phyloP scores from a whole-genome alignment of 2,329 filamentous ascomycete species.

The Fusarium agapanthi region DNA sequence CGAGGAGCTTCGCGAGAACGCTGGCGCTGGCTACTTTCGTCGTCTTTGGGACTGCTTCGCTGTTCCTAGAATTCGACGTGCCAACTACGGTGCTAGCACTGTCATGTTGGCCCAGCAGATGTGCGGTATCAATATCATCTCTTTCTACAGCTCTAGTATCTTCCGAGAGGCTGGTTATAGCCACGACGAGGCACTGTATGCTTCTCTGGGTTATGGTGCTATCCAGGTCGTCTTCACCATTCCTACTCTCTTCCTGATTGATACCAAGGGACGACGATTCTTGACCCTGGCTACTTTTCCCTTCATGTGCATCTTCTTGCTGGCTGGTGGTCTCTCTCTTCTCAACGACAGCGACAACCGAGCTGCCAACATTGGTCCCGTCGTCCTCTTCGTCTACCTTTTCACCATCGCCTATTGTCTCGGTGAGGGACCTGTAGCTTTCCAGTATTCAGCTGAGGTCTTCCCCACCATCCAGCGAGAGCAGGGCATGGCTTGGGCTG shows the following conservation, averaged over 20 bases:
- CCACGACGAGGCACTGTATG: conserved; percentile 5
- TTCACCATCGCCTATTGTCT: conserved; percentile 73
- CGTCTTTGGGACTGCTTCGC: conserved; percentile 71
- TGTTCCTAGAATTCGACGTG: conserved; percentile 72
- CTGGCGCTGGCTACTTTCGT: conserved; percentile 52
- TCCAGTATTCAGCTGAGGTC: conserved; percentile 70
- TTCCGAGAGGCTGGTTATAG: not conserved
- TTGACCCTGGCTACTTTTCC: conserved; percentile 15
- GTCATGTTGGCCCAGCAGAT: conserved; percentile 84
- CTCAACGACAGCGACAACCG: not conserved
- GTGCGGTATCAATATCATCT: conserved; percentile 67
- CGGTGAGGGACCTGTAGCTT: conserved; percentile 70
- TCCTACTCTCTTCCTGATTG: conserved; percentile 23
- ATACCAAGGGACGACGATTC: conserved; percentile 18
- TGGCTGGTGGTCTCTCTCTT: conserved; percentile 1
- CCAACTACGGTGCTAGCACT: conserved; percentile 77
- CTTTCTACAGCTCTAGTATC: conserved; percentile 25
- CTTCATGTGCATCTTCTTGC: conserved; percentile 17
- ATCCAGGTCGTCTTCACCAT: conserved; percentile 24
- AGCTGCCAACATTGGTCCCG: not conserved
- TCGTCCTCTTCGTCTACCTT: conserved; percentile 66
- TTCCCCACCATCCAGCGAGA: conserved; percentile 72
- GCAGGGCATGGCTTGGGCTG: conserved; percentile 70
- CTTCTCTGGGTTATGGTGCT: conserved; percentile 16
- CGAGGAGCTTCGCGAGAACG: conserved; percentile 51